These are phyloP conservation scores for Chrysoporthe cubensis DNA, from an alignment of 2,329 filamentous ascomycete genomes.

Conservation along the genomic window DNA sequence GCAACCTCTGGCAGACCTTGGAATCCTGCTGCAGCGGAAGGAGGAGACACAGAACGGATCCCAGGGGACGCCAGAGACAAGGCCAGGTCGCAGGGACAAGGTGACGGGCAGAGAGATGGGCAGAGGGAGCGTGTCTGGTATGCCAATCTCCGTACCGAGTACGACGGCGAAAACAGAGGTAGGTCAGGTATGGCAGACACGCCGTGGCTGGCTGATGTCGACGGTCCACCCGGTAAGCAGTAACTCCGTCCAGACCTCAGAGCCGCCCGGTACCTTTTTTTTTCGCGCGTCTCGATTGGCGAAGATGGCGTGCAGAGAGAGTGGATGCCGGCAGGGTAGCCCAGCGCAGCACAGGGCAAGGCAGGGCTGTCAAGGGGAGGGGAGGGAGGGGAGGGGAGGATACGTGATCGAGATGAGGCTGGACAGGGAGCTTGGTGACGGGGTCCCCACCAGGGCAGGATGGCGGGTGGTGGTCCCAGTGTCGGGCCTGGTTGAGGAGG, in stretches of 20 bases:
- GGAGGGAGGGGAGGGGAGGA: too few species aligned
- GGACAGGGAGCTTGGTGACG: neutral
- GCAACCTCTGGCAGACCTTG: constrained; percentile 4
- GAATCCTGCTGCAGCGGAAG: constrained; percentile 13
- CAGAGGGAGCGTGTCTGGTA: neutral
- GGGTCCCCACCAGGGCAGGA: neutral
- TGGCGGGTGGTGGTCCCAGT: neutral
- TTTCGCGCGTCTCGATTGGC: constrained; percentile 7
- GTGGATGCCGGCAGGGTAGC: constrained; percentile 20
- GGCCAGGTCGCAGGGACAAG: neutral
- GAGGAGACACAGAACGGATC: neutral
- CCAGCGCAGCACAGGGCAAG: constrained; percentile 9
- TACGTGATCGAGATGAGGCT: constrained; percentile 9
- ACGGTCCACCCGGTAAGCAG: constrained; percentile 1
- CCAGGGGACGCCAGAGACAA: neutral
- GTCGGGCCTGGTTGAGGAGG: neutral
- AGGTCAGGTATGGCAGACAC: constrained; percentile 5
- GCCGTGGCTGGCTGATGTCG: constrained; percentile 15
- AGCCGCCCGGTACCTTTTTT: constrained; percentile 5
- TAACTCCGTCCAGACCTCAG: constrained; percentile 1
- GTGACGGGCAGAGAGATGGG: neutral
- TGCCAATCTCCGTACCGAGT: constrained; percentile 18
- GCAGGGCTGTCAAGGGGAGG: neutral
- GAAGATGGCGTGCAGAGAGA: constrained; percentile 23
- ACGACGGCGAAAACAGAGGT: constrained; percentile 4